Percentiles rank a stretch among this genome's conserved stretches.
Evolutionary conservation across 805 yeast genomes (phyloP).

Genomic region (Tetrapisispora namnaoensis): DNA sequence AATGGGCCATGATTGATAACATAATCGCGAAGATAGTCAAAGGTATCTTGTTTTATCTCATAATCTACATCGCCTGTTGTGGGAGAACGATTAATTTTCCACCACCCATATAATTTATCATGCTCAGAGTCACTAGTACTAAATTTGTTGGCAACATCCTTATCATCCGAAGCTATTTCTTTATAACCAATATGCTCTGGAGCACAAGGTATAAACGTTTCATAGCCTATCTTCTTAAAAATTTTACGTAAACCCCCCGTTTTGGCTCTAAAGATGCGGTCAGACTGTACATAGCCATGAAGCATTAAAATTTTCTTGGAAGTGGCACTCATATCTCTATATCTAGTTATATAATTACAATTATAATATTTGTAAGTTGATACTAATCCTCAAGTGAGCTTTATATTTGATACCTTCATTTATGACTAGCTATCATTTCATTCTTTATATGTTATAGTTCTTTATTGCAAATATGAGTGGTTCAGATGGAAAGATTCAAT

Average conservation of each 20-base stretch:
- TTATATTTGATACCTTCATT: no score
- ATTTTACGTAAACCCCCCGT: constrained; percentile 79
- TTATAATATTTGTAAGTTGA: not conserved
- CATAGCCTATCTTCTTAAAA: constrained; percentile 49
- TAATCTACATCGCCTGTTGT: constrained; percentile 12
- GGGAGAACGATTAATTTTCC: constrained; percentile 35
- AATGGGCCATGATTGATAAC: constrained; percentile 58
- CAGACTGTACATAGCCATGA: constrained; percentile 86
- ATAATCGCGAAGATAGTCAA: constrained; percentile 35
- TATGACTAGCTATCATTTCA: no score
- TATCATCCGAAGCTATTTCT: constrained; percentile 3
- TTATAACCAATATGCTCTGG: constrained; percentile 33
- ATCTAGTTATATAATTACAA: not conserved
- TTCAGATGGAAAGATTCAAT: no score
- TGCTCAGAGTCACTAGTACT: constrained; percentile 17
- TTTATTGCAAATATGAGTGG: no score
- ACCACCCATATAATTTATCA: constrained; percentile 53
- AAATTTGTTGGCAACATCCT: constrained; percentile 25
- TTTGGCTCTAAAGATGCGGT: constrained; percentile 68
- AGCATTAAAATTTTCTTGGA: constrained; percentile 56
- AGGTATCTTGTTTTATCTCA: constrained; percentile 25
- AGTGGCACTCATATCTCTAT: not conserved
- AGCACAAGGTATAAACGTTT: constrained; percentile 63
- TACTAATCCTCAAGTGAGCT: no score
- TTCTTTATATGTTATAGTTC: no score